Evolutionary conservation across 805 yeast genomes (phyloP).

Genomic region (Candida tibetensis): DNA sequence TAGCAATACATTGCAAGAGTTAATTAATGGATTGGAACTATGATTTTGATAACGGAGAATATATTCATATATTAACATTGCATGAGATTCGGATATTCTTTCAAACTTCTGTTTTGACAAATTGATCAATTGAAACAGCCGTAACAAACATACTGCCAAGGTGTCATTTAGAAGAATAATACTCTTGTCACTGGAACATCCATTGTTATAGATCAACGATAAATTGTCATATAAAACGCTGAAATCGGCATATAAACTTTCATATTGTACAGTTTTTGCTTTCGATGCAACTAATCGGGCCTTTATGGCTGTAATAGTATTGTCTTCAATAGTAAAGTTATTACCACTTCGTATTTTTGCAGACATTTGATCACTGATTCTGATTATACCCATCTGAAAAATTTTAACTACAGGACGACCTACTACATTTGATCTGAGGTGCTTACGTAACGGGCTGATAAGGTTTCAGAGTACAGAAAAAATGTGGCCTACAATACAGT

Average conservation of each 20-base stretch:
- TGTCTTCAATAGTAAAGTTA: background rate
- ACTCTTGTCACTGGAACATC: conserved; percentile 9
- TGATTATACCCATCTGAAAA: background rate
- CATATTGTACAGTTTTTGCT: background rate
- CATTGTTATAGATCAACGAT: conserved; percentile 1
- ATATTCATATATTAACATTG: conserved; percentile 44
- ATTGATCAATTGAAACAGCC: conserved; percentile 44
- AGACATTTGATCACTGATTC: conserved; percentile 1
- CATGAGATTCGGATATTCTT: conserved; percentile 16
- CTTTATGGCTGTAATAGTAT: conserved; percentile 1
- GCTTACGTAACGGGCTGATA: too few species aligned
- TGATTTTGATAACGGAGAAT: conserved; percentile 70
- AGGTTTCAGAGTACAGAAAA: too few species aligned
- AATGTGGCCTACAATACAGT: too few species aligned
- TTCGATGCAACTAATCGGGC: conserved; percentile 2
- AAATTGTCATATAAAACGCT: conserved; percentile 1
- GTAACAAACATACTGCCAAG: conserved; percentile 59
- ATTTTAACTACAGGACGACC: too few species aligned
- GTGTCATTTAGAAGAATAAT: conserved; percentile 42
- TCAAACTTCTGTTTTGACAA: conserved; percentile 9
- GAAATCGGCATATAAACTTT: background rate
- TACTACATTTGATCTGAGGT: too few species aligned
- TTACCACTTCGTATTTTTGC: conserved; percentile 3
- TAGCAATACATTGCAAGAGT: conserved; percentile 63
- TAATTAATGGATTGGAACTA: conserved; percentile 66